Percentiles rank a stretch among this genome's conserved stretches.
phyloP scores from a whole-genome alignment of 257 asterid species.

The Solanum chmielewskii region DNA sequence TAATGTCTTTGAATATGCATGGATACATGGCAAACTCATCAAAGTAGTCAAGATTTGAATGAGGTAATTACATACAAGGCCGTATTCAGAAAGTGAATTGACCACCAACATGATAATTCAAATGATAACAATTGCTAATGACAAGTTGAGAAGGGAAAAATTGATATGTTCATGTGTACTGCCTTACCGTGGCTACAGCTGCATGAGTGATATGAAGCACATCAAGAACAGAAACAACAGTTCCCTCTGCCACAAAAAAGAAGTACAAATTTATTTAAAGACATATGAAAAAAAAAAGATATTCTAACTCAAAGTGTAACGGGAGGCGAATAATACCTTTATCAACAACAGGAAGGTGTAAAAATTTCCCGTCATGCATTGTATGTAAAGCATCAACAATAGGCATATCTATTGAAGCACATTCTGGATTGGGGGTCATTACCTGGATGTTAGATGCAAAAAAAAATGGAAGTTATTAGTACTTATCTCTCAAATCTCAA shows the following conservation, averaged over 20 bases:
- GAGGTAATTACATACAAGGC: neutral
- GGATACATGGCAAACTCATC: neutral
- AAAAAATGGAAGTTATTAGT: neutral
- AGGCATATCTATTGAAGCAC: conserved; percentile 73
- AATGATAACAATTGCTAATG: neutral
- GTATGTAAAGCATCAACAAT: conserved; percentile 93
- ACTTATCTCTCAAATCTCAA: neutral
- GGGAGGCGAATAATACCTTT: conserved; percentile 36
- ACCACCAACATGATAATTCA: neutral
- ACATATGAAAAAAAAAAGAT: neutral
- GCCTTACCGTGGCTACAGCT: conserved; percentile 81
- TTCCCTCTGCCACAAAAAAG: conserved; percentile 49
- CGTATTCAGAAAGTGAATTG: neutral
- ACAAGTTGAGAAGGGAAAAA: neutral
- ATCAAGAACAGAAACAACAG: conserved; percentile 69
- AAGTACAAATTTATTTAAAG: neutral
- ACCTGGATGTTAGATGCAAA: conserved; percentile 33
- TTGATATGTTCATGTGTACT: neutral
- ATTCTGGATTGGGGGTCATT: conserved; percentile 94
- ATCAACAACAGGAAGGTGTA: conserved; percentile 90
- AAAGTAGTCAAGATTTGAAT: neutral
- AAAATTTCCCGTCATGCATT: conserved; percentile 87
- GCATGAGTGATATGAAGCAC: conserved; percentile 94
- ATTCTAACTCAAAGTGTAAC: neutral
- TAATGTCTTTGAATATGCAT: neutral